Base-by-base conservation (phyloP, 75 land plant species). In the Selaginella tamariscina region DNA sequence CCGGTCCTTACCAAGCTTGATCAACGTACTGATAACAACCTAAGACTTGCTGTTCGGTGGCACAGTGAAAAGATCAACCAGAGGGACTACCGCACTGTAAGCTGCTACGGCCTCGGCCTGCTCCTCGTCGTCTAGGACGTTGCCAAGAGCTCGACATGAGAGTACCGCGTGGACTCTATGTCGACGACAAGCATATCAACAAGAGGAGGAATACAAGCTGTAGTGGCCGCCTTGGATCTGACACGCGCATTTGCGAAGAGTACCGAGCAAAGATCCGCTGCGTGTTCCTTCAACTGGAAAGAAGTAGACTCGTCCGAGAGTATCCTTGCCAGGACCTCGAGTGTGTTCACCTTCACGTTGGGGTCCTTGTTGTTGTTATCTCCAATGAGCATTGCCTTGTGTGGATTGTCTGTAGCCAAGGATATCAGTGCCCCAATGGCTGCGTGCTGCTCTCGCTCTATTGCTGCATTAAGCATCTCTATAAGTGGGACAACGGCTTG, bases 21-120 rank as follows among this genome's bases (percentile, higher is more conserved):
- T 59, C 62, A 59, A n/a, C 8, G 62, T 21, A 59, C 62, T 59
- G 18, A 59, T n/a, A 9, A 23, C 62, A 5, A 59, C 62, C 26
- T 59, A 8, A n/a, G 8, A 23, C 62, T 9, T n/a, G 8, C 8
- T 26, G 62, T 8, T 9, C 9, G 9, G 8, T 8, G 62, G 8
- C 8, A 8, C 62, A 5, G 21, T n/a, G 5, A 59, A 8, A 9
- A 59, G 26, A 5, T 26, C 26, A 5, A 59, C 62, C 9, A 59
- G 26, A 2, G 62, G 62, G 8, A 59, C 62, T 21, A 59, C 62
- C 2, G 62, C 62, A 59, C 62, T 21, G 23, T 59, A 59, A 9
- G 62, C 26, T 59, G 62, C 62, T 59, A 59, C 62, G 8, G 62
- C 62, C 26, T 59, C 62, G 21, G 62, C 62, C 62, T 59, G 62